Evolutionary conservation across 2,329 filamentous ascomycete genomes (phyloP).

Genomic region (Phialophora tarda): DNA sequence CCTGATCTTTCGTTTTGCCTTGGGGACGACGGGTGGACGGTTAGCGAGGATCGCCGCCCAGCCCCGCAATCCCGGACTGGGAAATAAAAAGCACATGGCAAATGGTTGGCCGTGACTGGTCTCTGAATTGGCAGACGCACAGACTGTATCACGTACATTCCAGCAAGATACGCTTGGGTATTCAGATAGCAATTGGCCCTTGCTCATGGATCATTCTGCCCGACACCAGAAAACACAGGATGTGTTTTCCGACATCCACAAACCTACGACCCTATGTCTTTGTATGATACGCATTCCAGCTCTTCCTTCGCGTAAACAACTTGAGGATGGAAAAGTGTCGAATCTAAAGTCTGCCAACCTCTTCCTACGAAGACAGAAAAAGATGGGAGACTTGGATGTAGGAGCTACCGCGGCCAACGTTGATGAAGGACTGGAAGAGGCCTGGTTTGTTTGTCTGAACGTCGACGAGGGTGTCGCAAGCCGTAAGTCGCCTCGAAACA

Average conservation of each 20-base stretch:
- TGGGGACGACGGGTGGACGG: neutral
- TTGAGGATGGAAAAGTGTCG: too few relatives aligned
- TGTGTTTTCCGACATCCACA: neutral
- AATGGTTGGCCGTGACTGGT: neutral
- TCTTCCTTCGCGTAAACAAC: neutral
- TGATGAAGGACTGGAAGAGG: slow-evolving; percentile 58
- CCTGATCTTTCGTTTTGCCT: neutral
- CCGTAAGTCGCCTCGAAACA: slow-evolving; percentile 15
- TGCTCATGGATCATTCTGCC: neutral
- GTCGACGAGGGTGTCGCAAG: slow-evolving; percentile 60
- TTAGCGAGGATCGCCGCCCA: neutral
- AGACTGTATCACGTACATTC: neutral
- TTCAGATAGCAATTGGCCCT: neutral
- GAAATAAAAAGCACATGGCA: slow-evolving; percentile 2
- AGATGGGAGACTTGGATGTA: slow-evolving; percentile 32
- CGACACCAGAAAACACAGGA: neutral
- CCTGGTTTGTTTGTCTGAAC: slow-evolving; percentile 63
- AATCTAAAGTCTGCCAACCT: neutral
- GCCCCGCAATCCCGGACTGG: neutral
- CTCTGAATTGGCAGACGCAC: neutral
- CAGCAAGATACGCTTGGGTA: neutral
- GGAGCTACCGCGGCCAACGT: slow-evolving; percentile 49
- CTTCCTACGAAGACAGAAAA: slow-evolving; percentile 35
- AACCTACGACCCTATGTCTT: neutral
- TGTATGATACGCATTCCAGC: neutral